phyloP scores from a whole-genome alignment of 2,329 filamentous ascomycete genomes.

The Fusarium caatingaense region DNA sequence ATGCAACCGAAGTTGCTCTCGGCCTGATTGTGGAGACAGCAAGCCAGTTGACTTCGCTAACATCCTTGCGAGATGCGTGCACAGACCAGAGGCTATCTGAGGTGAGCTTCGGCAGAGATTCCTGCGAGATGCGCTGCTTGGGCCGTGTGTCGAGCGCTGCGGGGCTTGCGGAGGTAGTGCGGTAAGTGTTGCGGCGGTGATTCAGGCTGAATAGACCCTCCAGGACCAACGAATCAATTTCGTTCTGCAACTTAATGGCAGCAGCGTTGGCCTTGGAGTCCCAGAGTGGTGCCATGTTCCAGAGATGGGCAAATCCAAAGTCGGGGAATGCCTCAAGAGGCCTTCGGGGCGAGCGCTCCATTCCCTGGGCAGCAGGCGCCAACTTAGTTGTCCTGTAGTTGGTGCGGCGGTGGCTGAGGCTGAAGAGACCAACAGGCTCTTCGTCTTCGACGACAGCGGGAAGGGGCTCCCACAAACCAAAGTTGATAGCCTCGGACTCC shows the following conservation, averaged over 20 bases:
- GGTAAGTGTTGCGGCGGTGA: constrained; percentile 44
- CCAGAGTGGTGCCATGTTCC: constrained; percentile 46
- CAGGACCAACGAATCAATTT: constrained; percentile 39
- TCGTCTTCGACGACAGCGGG: constrained; percentile 24
- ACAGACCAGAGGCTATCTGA: constrained; percentile 53
- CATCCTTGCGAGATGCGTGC: constrained; percentile 32
- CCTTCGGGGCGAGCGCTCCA: constrained; percentile 36
- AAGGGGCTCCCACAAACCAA: constrained; percentile 42
- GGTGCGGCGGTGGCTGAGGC: constrained; percentile 42
- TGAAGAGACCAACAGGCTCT: constrained; percentile 42
- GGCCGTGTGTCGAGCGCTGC: constrained; percentile 48
- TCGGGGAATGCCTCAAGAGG: constrained; percentile 36
- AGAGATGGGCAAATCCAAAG: constrained; percentile 39
- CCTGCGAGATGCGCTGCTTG: constrained; percentile 48
- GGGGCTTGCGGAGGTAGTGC: constrained; percentile 42
- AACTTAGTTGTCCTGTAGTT: constrained; percentile 41
- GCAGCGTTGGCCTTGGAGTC: constrained; percentile 37
- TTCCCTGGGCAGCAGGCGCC: constrained; percentile 40
- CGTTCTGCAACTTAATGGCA: constrained; percentile 30
- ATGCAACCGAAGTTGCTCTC: constrained; percentile 37
- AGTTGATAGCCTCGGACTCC: constrained; percentile 30
- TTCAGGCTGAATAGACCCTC: constrained; percentile 45
- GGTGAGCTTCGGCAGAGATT: constrained; percentile 47
- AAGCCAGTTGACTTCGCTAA: constrained; percentile 39
- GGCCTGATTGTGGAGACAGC: constrained; percentile 37